Percentiles rank a stretch among this genome's conserved stretches.
phyloP scores from a whole-genome alignment of 768 basidiomycete species.

The Coprinellus aureogranulatus region DNA sequence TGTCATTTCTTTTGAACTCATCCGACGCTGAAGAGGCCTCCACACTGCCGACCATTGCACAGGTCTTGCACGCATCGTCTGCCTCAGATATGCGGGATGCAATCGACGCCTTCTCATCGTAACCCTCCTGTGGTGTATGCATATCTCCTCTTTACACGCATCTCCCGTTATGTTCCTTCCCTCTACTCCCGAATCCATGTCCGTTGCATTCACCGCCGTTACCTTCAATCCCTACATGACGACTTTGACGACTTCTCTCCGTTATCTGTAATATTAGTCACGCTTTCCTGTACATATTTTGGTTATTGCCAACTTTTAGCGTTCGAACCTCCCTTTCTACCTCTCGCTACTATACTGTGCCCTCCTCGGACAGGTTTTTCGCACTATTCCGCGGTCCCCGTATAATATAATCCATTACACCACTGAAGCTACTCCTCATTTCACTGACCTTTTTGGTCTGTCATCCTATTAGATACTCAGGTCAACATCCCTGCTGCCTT shows the following conservation, averaged over 20 bases:
- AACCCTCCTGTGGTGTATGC: background rate
- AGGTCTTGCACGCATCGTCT: conserved; percentile 1
- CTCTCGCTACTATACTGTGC: background rate
- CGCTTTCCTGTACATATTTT: background rate
- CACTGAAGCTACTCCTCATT: no score
- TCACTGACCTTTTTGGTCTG: no score
- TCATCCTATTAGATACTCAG: no score
- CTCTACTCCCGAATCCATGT: background rate
- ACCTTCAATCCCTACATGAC: background rate
- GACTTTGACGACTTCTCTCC: background rate
- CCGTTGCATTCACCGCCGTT: background rate
- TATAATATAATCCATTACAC: no score
- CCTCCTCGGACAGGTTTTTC: no score
- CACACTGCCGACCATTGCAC: conserved; percentile 4
- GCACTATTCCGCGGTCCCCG: no score
- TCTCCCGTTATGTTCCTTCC: background rate
- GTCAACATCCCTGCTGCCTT: no score
- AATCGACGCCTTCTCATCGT: conserved; percentile 4
- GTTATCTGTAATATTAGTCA: background rate
- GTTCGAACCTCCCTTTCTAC: background rate
- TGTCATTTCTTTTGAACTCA: conserved; percentile 26
- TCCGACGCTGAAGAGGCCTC: conserved; percentile 10
- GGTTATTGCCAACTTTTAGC: background rate
- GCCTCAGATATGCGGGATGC: conserved; percentile 15
- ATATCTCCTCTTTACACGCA: background rate